phyloP scores from a whole-genome alignment of 2,329 filamentous ascomycete genomes.

The Mycosphaerella sp. region DNA sequence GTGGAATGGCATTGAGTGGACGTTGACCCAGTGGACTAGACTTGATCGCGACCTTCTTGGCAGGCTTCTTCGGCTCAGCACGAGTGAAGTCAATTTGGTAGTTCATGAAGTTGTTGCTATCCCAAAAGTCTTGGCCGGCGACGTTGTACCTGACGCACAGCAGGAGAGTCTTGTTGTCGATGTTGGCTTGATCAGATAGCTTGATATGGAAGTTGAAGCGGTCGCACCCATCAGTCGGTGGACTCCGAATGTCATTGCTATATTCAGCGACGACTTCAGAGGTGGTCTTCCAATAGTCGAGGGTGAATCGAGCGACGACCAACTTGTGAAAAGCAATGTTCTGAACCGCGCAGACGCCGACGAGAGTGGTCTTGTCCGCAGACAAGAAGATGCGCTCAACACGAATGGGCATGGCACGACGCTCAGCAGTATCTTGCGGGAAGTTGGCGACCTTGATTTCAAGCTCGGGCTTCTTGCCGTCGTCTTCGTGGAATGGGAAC shows the following conservation, averaged over 20 bases:
- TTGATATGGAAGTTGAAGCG: conserved; percentile 93
- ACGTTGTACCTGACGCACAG: conserved; percentile 87
- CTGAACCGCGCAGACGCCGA: conserved; percentile 76
- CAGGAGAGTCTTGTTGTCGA: conserved; percentile 88
- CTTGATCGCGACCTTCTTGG: conserved; percentile 21
- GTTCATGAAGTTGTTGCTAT: conserved; percentile 82
- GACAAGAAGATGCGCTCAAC: conserved; percentile 85
- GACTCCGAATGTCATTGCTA: conserved; percentile 67
- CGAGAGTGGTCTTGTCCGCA: conserved; percentile 74
- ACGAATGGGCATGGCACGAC: conserved; percentile 62
- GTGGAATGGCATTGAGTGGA: conserved; percentile 49
- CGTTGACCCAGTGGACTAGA: conserved; percentile 32
- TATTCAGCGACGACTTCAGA: conserved; percentile 91
- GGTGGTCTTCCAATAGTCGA: conserved; percentile 98
- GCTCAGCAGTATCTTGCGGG: conserved; percentile 58
- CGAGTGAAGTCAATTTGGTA: conserved; percentile 84
- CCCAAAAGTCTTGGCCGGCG: conserved; percentile 83
- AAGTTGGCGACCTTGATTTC: conserved; percentile 83
- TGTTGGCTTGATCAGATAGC: conserved; percentile 80
- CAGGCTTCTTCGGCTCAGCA: conserved; percentile 28
- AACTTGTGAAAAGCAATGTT: conserved; percentile 87
- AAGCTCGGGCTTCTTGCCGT: conserved; percentile 63
- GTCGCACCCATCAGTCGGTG: conserved; percentile 61
- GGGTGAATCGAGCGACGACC: conserved; percentile 87
- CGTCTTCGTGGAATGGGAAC: conserved; percentile 69